These are phyloP conservation scores for Amanita exitialis DNA, from an alignment of 768 basidiomycete genomes.

Conservation along the genomic window DNA sequence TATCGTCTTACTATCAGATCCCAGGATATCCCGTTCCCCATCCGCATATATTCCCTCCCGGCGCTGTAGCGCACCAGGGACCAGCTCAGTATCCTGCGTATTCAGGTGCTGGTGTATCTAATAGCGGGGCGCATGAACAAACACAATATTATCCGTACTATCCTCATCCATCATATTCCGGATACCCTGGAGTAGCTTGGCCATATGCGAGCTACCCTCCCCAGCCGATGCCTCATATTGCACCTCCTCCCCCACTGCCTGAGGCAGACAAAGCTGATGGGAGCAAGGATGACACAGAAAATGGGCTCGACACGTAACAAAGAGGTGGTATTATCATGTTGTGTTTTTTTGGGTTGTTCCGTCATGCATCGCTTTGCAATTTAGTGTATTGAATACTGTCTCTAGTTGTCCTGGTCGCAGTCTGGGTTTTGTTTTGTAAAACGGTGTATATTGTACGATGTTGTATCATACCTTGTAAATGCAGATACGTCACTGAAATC, in stretches of 20 bases:
- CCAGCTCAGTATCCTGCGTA: not conserved
- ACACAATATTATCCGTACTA: slow-evolving; percentile 7
- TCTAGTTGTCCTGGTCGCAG: not conserved
- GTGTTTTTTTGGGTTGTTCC: not conserved
- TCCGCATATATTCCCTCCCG: slow-evolving; percentile 5
- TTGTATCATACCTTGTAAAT: not conserved
- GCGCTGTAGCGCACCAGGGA: not conserved
- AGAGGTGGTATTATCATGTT: not conserved
- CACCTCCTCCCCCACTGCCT: not conserved
- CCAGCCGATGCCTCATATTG: slow-evolving; percentile 2
- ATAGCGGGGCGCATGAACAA: not conserved
- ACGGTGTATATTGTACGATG: not conserved
- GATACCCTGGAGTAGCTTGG: slow-evolving; percentile 4
- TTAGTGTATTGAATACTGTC: not conserved
- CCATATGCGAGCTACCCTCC: not conserved
- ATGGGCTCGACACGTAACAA: not conserved
- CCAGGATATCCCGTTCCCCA: slow-evolving; percentile 6
- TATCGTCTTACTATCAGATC: slow-evolving; percentile 8
- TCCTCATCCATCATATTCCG: slow-evolving; percentile 4
- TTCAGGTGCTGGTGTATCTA: not conserved
- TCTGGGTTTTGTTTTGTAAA: not conserved
- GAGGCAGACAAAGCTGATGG: not conserved
- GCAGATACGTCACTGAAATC: not conserved
- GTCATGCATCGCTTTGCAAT: not conserved
- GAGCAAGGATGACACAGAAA: slow-evolving; percentile 1